A percentile compares a stretch with the other conserved stretches of the same genome.
Evolutionary conservation across 1,284 basidiomycete species (phyloP).

Genomic region (Chiua sp.): DNA sequence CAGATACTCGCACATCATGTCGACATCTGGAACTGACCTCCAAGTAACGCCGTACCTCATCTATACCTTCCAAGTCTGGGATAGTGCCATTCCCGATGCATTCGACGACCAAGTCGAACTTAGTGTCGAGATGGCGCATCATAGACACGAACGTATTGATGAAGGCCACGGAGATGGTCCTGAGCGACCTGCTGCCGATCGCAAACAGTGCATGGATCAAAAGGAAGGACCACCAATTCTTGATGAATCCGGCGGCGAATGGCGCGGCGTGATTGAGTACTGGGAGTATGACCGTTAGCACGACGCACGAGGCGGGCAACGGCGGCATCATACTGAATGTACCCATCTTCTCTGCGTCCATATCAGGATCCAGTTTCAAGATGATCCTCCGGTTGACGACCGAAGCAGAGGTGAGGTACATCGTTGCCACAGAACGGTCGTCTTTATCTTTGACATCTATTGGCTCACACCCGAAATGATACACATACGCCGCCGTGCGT

Average conservation of each 20-base stretch:
- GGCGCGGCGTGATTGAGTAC: conserved; percentile 24
- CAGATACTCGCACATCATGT: background rate
- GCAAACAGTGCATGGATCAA: conserved; percentile 28
- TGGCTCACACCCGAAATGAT: background rate
- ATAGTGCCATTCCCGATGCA: conserved; percentile 12
- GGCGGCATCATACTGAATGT: conserved; percentile 20
- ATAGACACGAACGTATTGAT: conserved; percentile 6
- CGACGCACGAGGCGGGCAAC: too few relatives aligned
- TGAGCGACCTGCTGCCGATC: conserved; percentile 13
- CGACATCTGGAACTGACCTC: conserved; percentile 7
- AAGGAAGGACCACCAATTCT: conserved; percentile 25
- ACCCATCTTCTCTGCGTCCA: background rate
- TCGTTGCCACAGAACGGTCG: background rate
- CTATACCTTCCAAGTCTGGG: conserved; percentile 14
- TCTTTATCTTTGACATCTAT: background rate
- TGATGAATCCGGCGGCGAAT: conserved; percentile 21
- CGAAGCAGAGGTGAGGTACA: background rate
- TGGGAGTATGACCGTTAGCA: conserved; percentile 5
- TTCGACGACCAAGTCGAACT: conserved; percentile 13
- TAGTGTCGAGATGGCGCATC: conserved; percentile 10
- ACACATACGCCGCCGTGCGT: background rate
- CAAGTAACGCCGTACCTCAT: conserved; percentile 3
- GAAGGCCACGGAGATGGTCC: conserved; percentile 5
- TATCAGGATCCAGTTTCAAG: background rate
- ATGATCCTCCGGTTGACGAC: background rate